Evolutionary conservation across 1,284 basidiomycete genomes (phyloP), one percentile per base, ranked within the genome.

Genomic region (Peniophora sp.): DNA sequence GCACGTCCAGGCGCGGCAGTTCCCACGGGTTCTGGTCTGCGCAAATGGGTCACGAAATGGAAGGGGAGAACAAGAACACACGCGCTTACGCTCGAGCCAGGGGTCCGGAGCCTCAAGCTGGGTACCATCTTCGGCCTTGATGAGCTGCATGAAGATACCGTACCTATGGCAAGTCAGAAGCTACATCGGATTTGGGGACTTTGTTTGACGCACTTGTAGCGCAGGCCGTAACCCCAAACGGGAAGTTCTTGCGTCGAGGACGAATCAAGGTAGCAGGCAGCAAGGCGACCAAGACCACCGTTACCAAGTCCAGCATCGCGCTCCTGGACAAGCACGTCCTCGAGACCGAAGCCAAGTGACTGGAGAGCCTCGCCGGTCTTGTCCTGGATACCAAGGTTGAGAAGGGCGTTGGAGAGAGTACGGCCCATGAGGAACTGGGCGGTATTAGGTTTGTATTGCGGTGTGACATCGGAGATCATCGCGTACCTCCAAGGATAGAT

Each of bases 121-220:
- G 46, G 59, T 53, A 41, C 52, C 56, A 36, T 54, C 52, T 12
- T 57, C 51, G 5, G 42, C 47, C 17, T 54, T 54, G 62, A 92
- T 91, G 51, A 93, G 78, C 70, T 97, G 94, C 68, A 93, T 88
- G 79, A 97, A 97, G 68, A 97, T 94, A 60, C 92, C 92, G 59
- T 93, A 94, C 27, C 27, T 32, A n/a, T n/a, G 27, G 27, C 5
- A 32, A 12, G 27, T 32, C 12, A 12, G 5, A 6, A 32, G 27
- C 27, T 5, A 32, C 6, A 12, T 32, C 27, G 27, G 27, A 32
- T 32, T 12, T 6, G 27, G 27, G 27, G 12, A 6, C 27, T 6
- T 32, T 32, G 27, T 32, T 12, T 32, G 27, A 12, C 27, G 12
- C 12, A 32, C 63, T 89, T 85, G 76, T 93, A 91, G 49, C 90